Evolutionary conservation across 2,329 filamentous ascomycete genomes (phyloP).

Genomic region (Apiospora sp.): DNA sequence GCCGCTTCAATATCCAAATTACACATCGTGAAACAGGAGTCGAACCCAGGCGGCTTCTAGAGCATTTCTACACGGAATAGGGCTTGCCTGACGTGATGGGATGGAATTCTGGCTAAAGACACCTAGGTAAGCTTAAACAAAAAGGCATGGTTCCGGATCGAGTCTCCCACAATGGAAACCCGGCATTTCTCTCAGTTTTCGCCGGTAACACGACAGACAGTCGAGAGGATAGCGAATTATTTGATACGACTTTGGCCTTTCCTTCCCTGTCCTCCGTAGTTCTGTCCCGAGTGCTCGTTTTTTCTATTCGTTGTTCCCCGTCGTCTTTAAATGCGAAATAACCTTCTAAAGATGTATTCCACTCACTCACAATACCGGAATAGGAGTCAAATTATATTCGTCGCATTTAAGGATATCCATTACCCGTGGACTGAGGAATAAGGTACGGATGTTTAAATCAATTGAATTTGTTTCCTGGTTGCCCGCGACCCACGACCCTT

Average conservation of each 20-base stretch:
- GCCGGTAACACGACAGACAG: not conserved
- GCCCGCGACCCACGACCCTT: not conserved
- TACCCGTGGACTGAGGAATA: not conserved
- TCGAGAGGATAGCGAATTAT: not conserved
- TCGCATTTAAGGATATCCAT: constrained; percentile 13
- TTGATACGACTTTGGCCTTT: not conserved
- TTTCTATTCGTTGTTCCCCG: not conserved
- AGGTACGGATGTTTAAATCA: not conserved
- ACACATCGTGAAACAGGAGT: not conserved
- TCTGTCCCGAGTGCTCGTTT: not conserved
- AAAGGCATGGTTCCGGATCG: not conserved
- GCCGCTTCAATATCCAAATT: not conserved
- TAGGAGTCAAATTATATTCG: not conserved
- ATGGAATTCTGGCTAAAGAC: not conserved
- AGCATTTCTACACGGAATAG: not conserved
- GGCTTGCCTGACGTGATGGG: not conserved
- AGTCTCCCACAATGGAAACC: not conserved
- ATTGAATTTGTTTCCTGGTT: not conserved
- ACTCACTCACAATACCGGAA: not conserved
- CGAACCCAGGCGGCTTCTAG: not conserved
- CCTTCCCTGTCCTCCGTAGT: not conserved
- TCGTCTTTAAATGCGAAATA: not conserved
- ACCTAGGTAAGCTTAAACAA: constrained; percentile 2
- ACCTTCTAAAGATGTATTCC: too few relatives aligned
- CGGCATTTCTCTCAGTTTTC: not conserved